Base-by-base conservation (phyloP, 2,329 filamentous ascomycete genomes). In the Torrubiellomyces zombiae region DNA sequence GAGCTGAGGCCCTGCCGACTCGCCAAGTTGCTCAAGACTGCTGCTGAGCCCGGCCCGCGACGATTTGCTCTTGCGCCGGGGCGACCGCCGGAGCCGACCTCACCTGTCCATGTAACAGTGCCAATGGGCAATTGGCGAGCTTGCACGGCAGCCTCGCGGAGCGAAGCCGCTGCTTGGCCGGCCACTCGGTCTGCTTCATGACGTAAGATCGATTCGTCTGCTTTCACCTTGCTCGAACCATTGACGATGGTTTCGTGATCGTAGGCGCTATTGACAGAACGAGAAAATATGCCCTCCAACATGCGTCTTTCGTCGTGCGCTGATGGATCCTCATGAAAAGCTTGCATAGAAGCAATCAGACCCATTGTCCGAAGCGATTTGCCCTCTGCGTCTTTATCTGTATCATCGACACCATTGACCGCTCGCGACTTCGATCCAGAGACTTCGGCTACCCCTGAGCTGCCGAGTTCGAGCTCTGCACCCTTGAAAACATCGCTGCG, bases 221-320 rank as follows among this genome's bases (percentile, higher is more conserved):
- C 78, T 32, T 71, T 65, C 11, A 80, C 56, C 28, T 71, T 71
- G 25, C 69, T 68, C 37, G 72, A 76, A 19, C 77, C 77, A 36
- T 75, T 79, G 39, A 95, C 68, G 39, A 95, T 92, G 26, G 82
- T 69, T 36, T 95, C 89, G 44, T 98, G 89, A 39, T 94, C 81
- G 21, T 94, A 68, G 0, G 85, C 81, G n/a, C 78, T 83, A 40
- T 92, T 83, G 2, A 95, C 78, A 3, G 81, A 78, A 20, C 75
- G 72, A 1, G 83, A 75, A 44, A 95, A 93, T 27, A 98, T 82
- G 25, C 79, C 78, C 33, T 85, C 75, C 56, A 95, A 77, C 35
- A 95, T 70, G 21, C 81, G 77, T 27, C 74, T 73, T 44, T 86
- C 78, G 20, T 72, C 65, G 7, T 59, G 38, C 2, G 53, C 47